phyloP scores from a whole-genome alignment of 2,329 filamentous ascomycete species.

The Chaetomium sp. region DNA sequence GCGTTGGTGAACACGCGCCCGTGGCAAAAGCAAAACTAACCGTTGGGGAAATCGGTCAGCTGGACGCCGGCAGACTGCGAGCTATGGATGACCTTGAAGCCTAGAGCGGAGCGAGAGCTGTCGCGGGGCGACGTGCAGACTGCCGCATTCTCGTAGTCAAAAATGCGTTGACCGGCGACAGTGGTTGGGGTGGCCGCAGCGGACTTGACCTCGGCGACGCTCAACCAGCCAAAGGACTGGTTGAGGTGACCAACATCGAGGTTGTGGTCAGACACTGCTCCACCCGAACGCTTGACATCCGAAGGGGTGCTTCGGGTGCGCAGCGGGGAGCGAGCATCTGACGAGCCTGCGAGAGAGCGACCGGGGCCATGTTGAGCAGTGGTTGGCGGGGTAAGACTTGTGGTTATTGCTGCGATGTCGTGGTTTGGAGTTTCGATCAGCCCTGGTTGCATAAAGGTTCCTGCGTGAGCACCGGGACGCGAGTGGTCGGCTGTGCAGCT shows the following conservation, averaged over 20 bases:
- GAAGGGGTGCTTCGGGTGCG: slow-evolving; percentile 44
- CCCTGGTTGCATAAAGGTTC: slow-evolving; percentile 68
- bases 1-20: background rate
- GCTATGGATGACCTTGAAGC: slow-evolving; percentile 58
- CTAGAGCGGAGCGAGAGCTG: slow-evolving; percentile 51
- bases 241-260: slow-evolving; percentile 51
- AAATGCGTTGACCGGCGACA: slow-evolving; percentile 56
- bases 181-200: slow-evolving; percentile 37
- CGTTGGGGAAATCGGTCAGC: slow-evolving; percentile 73
- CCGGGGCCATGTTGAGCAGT: slow-evolving; percentile 61
- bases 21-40: slow-evolving; percentile 51
- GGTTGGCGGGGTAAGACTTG: slow-evolving; percentile 34
- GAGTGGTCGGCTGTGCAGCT: slow-evolving; percentile 53
- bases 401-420: slow-evolving; percentile 43
- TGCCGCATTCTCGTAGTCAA: slow-evolving; percentile 63
- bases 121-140: slow-evolving; percentile 51
- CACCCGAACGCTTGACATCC: slow-evolving; percentile 39
- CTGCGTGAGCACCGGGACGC: slow-evolving; percentile 41
- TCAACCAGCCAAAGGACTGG: slow-evolving; percentile 58
- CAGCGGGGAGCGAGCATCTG: slow-evolving; percentile 42
- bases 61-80: slow-evolving; percentile 46
- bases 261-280: slow-evolving; percentile 34
- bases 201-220: slow-evolving; percentile 38
- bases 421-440: slow-evolving; percentile 50
- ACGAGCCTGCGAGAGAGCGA: slow-evolving; percentile 46